These are phyloP conservation scores for Dalbergia cochinchinensis DNA, from an alignment of 306 rosid genomes.

Conservation along the genomic window DNA sequence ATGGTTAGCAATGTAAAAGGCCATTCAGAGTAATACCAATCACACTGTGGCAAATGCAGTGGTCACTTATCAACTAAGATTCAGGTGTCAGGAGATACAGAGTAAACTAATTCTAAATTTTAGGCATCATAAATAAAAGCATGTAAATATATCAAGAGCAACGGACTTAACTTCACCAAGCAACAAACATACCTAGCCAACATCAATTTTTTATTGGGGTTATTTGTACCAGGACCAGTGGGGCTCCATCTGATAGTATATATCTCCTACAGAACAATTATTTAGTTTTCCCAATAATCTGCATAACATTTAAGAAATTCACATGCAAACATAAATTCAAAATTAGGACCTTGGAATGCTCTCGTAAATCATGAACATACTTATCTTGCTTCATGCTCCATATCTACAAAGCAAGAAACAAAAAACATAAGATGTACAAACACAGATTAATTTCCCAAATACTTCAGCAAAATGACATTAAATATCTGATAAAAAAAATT, in stretches of 20 bases:
- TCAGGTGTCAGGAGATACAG: not conserved
- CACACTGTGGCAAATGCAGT: not conserved
- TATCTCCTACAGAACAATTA: slow-evolving; percentile 71
- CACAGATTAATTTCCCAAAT: slow-evolving; percentile 11
- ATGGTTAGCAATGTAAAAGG: not conserved
- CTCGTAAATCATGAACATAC: slow-evolving; percentile 83
- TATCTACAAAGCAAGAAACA: slow-evolving; percentile 64
- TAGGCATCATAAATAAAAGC: not conserved
- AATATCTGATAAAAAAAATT: not conserved
- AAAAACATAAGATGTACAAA: slow-evolving; percentile 8
- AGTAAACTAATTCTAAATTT: slow-evolving; percentile 11
- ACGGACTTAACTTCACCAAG: slow-evolving; percentile 13
- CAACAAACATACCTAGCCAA: slow-evolving; percentile 79
- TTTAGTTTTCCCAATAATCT: slow-evolving; percentile 17
- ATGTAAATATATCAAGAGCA: slow-evolving; percentile 14
- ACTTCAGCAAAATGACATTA: not conserved
- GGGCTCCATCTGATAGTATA: slow-evolving; percentile 98
- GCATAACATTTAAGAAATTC: slow-evolving; percentile 17
- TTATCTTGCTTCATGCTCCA: slow-evolving; percentile 95
- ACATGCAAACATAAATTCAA: slow-evolving; percentile 19
- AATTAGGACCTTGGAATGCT: slow-evolving; percentile 83
- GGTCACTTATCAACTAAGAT: not conserved
- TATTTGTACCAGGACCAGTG: slow-evolving; percentile 83
- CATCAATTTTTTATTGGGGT: slow-evolving; percentile 79
- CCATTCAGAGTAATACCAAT: not conserved